Evolutionary conservation across 257 asterid genomes (phyloP), one percentile per base, ranked within the genome.

Genomic region (Solanum verrucosum): DNA sequence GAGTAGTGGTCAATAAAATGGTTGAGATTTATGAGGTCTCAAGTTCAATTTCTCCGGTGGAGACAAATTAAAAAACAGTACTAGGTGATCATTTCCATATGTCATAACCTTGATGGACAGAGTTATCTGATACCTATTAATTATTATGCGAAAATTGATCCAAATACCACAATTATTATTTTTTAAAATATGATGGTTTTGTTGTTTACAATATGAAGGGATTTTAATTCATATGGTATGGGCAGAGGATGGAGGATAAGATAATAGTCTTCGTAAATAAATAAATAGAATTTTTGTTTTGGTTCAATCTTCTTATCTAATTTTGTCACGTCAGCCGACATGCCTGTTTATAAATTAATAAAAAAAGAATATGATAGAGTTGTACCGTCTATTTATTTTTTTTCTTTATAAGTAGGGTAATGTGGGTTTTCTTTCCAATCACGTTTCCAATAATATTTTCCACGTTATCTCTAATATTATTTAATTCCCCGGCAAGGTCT

Each of bases 371-470:
- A 40, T 23, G 6, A 40, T 44, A 42, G 1, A 73, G 5, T 42
- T 14, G 25, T 79, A 42, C 38, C 29, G 16, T 44, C 18, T 46
- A 44, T 79, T 6, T 72, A 5, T 12, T 79, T 3, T 2, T 12
- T 5, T 15, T 29, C 21, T 27, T 79, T 16, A 18, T 79, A 44
- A 42, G 67, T 15, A 25, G 85, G 29, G 29, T 49, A 49, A 27
- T 67, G 52, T 72, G 84, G 49, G 38, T 60, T 40, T 34, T 16
- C 25, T 5, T 56, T 60, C 60, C 46, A 25, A 42, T 29, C 79
- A 56, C 79, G 73, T 44, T 83, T 86, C 46, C 88, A 52, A 86
- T 44, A 44, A 78, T 88, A 88, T 90, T 90, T 88, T 91, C 87
- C 93, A 85, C 89, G 87, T 85, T 90, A 90, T 34, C 67, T 79